Conservation (phyloP, 78 protist genomes). For the Bodo saltans region DNA sequence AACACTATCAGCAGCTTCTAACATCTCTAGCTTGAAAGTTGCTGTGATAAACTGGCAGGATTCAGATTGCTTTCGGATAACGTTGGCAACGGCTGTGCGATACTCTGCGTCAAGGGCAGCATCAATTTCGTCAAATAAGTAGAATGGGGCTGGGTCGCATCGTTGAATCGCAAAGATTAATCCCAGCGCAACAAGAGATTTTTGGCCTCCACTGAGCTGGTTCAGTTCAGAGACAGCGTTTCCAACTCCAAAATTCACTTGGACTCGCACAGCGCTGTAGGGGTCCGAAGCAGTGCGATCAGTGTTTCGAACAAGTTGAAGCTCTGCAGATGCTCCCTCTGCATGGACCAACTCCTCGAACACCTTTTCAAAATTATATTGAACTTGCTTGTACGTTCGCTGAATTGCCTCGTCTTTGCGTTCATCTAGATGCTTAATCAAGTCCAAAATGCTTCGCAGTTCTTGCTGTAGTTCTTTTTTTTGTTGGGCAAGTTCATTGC, state of each 20-base stretch:
- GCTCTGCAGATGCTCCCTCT: conserved; percentile 69
- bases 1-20: conserved; percentile 17
- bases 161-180: conserved; percentile 96
- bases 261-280: conserved; percentile 2
- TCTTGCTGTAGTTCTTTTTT: conserved; percentile 56
- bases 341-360: conserved; percentile 79
- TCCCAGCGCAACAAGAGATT: conserved; percentile 94
- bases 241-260: conserved; percentile 37
- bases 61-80: conserved; percentile 26
- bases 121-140: conserved; percentile 98
- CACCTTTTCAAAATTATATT: conserved; percentile 66
- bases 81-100: conserved; percentile 12
- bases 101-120: conserved; percentile 85
- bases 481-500: conserved; percentile 39
- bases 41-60: conserved; percentile 20
- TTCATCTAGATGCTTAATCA: conserved; percentile 71
- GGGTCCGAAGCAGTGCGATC: neutral
- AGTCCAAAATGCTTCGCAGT: conserved; percentile 49
- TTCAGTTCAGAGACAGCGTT: conserved; percentile 11
- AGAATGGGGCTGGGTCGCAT: conserved; percentile 98
- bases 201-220: conserved; percentile 91
- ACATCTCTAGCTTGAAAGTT: conserved; percentile 34
- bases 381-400: conserved; percentile 75
- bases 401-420: conserved; percentile 90
- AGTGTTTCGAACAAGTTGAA: conserved; percentile 33